Evolutionary conservation across 148 eudicot genomes (phyloP).

Genomic region (Cornus suecica): DNA sequence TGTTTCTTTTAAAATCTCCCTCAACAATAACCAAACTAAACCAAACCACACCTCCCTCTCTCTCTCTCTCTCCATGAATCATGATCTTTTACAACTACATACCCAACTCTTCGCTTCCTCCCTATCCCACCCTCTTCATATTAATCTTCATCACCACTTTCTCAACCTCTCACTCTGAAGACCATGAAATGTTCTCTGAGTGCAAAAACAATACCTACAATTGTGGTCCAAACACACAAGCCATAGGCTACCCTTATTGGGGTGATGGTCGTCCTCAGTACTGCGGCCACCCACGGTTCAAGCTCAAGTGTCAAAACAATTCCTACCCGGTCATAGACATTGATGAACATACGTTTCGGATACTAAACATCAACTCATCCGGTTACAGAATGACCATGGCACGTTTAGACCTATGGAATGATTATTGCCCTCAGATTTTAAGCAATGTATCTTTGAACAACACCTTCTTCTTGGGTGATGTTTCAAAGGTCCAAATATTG

Average conservation of each 20-base stretch:
- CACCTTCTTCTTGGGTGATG: neutral
- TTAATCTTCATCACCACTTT: neutral
- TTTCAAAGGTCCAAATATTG: neutral
- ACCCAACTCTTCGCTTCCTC: neutral
- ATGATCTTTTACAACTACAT: neutral
- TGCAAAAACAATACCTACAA: neutral
- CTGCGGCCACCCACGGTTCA: constrained; percentile 28
- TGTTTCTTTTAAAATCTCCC: no score
- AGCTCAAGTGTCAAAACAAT: constrained; percentile 14
- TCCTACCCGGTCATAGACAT: neutral
- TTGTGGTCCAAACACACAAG: neutral
- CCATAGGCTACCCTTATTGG: constrained; percentile 32
- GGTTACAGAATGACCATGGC: neutral
- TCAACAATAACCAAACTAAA: no score
- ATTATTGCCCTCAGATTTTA: neutral
- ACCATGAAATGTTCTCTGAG: neutral
- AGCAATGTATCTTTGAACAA: neutral
- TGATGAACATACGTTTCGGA: neutral
- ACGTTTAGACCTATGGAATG: neutral
- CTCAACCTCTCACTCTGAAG: neutral
- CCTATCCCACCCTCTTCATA: neutral
- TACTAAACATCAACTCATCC: neutral
- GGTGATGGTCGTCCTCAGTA: constrained; percentile 10
- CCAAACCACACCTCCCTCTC: neutral
- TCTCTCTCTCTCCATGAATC: neutral